Conservation (phyloP, 345 rosid genomes). For the Moricandia moricandioides region DNA sequence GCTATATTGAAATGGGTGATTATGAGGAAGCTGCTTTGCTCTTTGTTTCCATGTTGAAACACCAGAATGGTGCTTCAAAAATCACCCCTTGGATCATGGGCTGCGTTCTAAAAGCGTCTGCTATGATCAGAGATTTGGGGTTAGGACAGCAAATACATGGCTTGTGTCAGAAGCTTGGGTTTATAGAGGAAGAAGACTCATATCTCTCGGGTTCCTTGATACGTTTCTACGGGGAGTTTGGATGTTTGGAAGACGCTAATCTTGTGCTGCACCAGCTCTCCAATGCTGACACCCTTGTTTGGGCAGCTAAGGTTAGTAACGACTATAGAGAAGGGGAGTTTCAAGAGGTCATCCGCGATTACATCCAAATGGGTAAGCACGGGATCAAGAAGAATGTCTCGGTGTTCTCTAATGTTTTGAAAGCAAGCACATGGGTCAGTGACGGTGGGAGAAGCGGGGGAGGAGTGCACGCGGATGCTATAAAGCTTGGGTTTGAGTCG, state of each 20-base stretch:
- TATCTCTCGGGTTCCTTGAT: conserved; percentile 46
- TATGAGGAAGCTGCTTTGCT: conserved; percentile 43
- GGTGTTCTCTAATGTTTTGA: conserved; percentile 49
- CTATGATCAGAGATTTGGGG: conserved; percentile 41
- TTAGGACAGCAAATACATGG: conserved; percentile 72
- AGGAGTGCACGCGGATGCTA: conserved; percentile 56
- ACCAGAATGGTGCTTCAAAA: conserved; percentile 8
- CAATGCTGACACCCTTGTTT: conserved; percentile 33
- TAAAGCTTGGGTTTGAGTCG: conserved; percentile 56
- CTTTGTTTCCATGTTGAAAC: conserved; percentile 48
- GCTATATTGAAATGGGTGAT: conserved; percentile 40
- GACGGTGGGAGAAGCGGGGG: conserved; percentile 51
- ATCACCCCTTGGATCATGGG: conserved; percentile 49
- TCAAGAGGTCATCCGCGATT: conserved; percentile 44
- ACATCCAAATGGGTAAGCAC: conserved; percentile 46
- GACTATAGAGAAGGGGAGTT: conserved; percentile 48
- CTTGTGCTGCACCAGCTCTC: conserved; percentile 42
- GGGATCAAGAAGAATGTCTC: conserved; percentile 40
- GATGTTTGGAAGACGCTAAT: conserved; percentile 44
- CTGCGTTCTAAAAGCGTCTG: conserved; percentile 54
- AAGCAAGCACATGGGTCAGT: conserved; percentile 50
- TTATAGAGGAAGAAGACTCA: conserved; percentile 22
- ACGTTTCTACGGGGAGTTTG: conserved; percentile 54
- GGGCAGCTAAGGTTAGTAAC: conserved; percentile 37
- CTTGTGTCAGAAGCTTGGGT: conserved; percentile 54